phyloP scores from a whole-genome alignment of 2,329 filamentous ascomycete genomes.

The Orbilia oligospora region DNA sequence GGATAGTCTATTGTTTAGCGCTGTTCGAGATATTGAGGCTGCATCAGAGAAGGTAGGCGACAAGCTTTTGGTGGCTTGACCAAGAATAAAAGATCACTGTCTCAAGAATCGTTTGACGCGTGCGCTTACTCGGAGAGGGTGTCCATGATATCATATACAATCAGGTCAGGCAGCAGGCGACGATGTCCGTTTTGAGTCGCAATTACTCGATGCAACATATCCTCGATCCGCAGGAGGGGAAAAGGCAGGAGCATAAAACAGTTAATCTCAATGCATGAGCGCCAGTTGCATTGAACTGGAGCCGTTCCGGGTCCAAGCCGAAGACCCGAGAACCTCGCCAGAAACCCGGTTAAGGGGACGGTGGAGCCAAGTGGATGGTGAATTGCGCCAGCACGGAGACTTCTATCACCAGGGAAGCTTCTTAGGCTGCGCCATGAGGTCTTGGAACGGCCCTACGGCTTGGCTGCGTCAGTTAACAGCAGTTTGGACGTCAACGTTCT shows the following conservation, averaged over 20 bases:
- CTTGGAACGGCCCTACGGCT: conserved; percentile 57
- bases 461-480: conserved; percentile 47
- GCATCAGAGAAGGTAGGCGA: conserved; percentile 26
- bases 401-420: conserved; percentile 39
- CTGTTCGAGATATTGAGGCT: conserved; percentile 44
- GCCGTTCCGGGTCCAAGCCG: conserved; percentile 35
- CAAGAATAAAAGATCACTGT: conserved; percentile 45
- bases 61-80: conserved; percentile 39
- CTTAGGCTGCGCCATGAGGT: conserved; percentile 20
- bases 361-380: conserved; percentile 22
- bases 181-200: conserved; percentile 12
- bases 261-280: conserved; percentile 31
- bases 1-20: conserved; percentile 26
- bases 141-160: conserved; percentile 52
- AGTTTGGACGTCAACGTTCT: conserved; percentile 5
- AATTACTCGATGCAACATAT: conserved; percentile 26
- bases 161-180: conserved; percentile 42
- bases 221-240: conserved; percentile 28
- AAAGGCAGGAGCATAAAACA: conserved; percentile 47
- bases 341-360: conserved; percentile 36
- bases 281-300: not conserved
- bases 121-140: conserved; percentile 43
- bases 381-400: conserved; percentile 49
- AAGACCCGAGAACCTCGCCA: conserved; percentile 36
- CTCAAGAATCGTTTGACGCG: conserved; percentile 53